Conservation (phyloP, 306 rosid genomes). For the Potentilla sterilis region DNA sequence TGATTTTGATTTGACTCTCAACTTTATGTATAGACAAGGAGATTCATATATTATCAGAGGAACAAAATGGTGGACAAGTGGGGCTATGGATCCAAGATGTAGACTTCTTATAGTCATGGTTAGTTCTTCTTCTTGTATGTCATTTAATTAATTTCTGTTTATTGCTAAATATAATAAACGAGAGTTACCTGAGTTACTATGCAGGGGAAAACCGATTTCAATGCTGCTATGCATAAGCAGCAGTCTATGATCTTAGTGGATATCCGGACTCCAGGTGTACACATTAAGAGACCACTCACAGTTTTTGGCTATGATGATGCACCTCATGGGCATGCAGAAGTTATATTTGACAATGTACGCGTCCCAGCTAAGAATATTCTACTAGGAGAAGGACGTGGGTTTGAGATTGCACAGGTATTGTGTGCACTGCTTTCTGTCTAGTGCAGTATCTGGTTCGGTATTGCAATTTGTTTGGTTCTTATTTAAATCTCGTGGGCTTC, state of each 20-base stretch:
- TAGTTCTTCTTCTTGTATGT: constrained; percentile 32
- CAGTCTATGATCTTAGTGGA: constrained; percentile 97
- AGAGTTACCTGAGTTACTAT: constrained; percentile 29
- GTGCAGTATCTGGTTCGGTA: not conserved
- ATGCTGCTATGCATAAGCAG: constrained; percentile 75
- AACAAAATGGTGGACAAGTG: constrained; percentile 98
- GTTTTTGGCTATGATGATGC: constrained; percentile 98
- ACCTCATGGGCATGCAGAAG: constrained; percentile 97
- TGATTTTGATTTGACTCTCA: not conserved
- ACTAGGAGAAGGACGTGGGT: constrained; percentile 95
- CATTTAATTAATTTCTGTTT: constrained; percentile 12
- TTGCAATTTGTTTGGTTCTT: not conserved
- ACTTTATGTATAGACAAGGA: constrained; percentile 58
- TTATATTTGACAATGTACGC: constrained; percentile 66
- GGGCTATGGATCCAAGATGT: constrained; percentile 99
- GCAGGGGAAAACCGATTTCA: constrained; percentile 94
- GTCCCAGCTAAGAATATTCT: constrained; percentile 77
- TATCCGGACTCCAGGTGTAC: constrained; percentile 78
- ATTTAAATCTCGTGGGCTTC: not conserved
- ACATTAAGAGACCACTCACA: constrained; percentile 67
- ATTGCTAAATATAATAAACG: constrained; percentile 12
- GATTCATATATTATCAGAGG: constrained; percentile 80
- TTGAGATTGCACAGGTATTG: constrained; percentile 94
- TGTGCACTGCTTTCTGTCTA: constrained; percentile 11
- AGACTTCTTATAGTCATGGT: constrained; percentile 88